A percentile compares a stretch with the other conserved stretches of the same genome.
phyloP scores from a whole-genome alignment of 305 asterid genomes.

The Fraxinus sp. region DNA sequence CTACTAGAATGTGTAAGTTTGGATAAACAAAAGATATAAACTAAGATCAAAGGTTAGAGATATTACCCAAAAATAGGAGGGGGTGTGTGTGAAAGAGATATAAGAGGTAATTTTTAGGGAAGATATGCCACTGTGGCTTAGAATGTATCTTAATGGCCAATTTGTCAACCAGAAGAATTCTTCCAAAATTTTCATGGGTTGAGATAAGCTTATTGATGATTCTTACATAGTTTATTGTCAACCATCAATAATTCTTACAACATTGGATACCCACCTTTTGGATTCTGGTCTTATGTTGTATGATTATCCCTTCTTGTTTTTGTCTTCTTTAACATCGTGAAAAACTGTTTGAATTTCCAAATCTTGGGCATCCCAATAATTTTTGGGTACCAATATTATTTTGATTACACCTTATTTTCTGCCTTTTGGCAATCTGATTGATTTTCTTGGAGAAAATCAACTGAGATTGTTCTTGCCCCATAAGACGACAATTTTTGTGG shows the following conservation, averaged over 20 bases:
- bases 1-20: background rate
- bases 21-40: background rate
- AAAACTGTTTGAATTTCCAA: background rate
- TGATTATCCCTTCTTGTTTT: conserved; percentile 17
- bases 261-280: background rate
- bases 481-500: conserved; percentile 21
- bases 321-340: conserved; percentile 14
- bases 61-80: conserved; percentile 29
- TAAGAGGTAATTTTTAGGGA: conserved; percentile 26
- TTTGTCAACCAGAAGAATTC: conserved; percentile 27
- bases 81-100: conserved; percentile 23
- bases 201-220: conserved; percentile 1
- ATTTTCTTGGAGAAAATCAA: background rate
- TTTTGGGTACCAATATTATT: background rate
- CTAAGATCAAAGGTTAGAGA: conserved; percentile 10
- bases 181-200: conserved; percentile 10
- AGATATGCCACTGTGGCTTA: conserved; percentile 39
- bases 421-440: background rate
- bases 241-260: background rate
- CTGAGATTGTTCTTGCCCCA: conserved; percentile 22
- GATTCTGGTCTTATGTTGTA: background rate
- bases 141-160: conserved; percentile 36
- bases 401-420: background rate
- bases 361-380: background rate
- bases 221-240: background rate